phyloP scores from a whole-genome alignment of 345 rosid species.

The Orychophragmus violaceus region DNA sequence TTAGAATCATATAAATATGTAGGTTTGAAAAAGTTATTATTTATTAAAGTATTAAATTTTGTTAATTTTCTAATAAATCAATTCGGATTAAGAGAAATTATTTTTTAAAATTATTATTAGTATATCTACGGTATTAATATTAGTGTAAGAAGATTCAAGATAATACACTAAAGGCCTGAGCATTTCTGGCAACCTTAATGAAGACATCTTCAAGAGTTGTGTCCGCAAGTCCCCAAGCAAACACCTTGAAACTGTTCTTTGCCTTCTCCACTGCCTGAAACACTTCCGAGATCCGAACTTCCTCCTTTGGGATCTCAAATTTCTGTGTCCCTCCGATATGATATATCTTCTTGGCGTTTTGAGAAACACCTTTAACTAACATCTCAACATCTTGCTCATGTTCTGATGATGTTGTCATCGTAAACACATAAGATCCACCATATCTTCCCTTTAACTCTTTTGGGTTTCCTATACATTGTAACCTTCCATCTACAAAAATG shows the following conservation, averaged over 20 bases:
- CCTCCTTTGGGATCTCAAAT: constrained; percentile 77
- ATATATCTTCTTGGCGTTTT: constrained; percentile 60
- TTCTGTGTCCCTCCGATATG: constrained; percentile 87
- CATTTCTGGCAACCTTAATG: constrained; percentile 72
- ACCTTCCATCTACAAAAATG: constrained; percentile 70
- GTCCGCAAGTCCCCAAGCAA: constrained; percentile 90
- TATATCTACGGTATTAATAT: too few species aligned
- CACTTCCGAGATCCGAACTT: constrained; percentile 58
- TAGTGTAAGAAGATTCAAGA: constrained; percentile 7
- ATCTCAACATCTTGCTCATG: constrained; percentile 63
- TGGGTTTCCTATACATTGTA: constrained; percentile 89
- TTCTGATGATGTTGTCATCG: constrained; percentile 59
- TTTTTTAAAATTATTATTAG: too few species aligned
- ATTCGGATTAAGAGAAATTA: too few species aligned
- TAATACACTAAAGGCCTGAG: constrained; percentile 37
- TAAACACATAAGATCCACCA: constrained; percentile 75
- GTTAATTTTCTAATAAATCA: too few species aligned
- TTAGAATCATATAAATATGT: too few species aligned
- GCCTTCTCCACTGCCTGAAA: constrained; percentile 78
- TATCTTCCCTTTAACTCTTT: constrained; percentile 79
- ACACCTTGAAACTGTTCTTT: constrained; percentile 58
- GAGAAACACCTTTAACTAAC: constrained; percentile 51
- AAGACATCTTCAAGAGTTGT: constrained; percentile 93
- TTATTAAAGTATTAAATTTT: too few species aligned
- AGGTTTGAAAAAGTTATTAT: too few species aligned